Evolutionary conservation across 148 eudicot species (phyloP), one percentile per base, ranked within the genome.

Genomic region (Simmondsia chinensis): DNA sequence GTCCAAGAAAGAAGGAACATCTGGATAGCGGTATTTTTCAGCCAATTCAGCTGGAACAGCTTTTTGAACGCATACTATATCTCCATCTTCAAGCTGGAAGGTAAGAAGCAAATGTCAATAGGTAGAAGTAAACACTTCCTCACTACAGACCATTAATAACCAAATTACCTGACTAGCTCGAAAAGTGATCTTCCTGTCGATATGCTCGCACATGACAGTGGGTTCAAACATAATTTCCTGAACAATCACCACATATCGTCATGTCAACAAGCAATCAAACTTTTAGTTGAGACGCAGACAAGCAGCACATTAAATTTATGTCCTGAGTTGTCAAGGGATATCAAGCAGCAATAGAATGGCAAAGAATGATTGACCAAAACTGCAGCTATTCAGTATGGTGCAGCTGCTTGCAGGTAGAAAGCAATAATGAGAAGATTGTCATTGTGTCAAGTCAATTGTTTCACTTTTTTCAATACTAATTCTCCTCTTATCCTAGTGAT

Each of bases 211-310:
- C 73, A 68, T 68, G 33, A 68, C 68, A 12, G 56, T 54, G 31
- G 73, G 73, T 32, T 68, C 73, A 62, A 51, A 68, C 68, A 61
- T 68, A 46, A 68, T 68, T 50, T 68, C 73, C 73, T 68, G 68
- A 42, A 40, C 33, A 37, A n/a, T n/a, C n/a, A n/a, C n/a, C n/a
- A n/a, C n/a, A n/a, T n/a, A n/a, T n/a, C n/a, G n/a, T n/a, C n/a
- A n/a, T n/a, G n/a, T n/a, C n/a, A n/a, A n/a, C n/a, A n/a, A n/a
- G n/a, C n/a, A n/a, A n/a, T n/a, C n/a, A n/a, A n/a, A n/a, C n/a
- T n/a, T n/a, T n/a, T n/a, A n/a, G n/a, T n/a, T n/a, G n/a, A n/a
- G n/a, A n/a, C n/a, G n/a, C n/a, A n/a, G n/a, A n/a, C n/a, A n/a
- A n/a, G n/a, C n/a, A n/a, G n/a, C n/a, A n/a, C n/a, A n/a, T n/a